Percentiles rank a stretch among this genome's conserved stretches.
phyloP scores from a whole-genome alignment of 345 rosid species.

The Erucastrum elatum region DNA sequence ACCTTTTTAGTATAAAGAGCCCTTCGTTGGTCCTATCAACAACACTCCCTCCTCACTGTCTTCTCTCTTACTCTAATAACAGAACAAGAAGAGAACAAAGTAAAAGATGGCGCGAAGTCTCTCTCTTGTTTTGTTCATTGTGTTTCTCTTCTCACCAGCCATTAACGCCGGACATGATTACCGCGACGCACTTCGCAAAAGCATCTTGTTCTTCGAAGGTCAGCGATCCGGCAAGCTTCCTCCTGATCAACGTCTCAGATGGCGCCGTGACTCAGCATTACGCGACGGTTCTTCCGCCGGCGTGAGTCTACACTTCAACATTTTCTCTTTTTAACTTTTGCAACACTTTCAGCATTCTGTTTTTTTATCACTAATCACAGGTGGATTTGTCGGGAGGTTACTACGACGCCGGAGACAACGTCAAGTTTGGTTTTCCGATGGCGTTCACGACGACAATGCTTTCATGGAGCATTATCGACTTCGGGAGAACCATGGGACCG shows the following conservation, averaged over 20 bases:
- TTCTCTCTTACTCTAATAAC: conserved; percentile 3
- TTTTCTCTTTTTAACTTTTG: neutral
- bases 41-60: neutral
- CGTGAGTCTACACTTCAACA: conserved; percentile 28
- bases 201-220: conserved; percentile 94
- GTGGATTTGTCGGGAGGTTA: conserved; percentile 88
- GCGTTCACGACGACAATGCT: conserved; percentile 90
- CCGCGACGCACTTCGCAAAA: conserved; percentile 73
- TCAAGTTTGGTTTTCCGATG: conserved; percentile 97
- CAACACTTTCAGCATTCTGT: neutral
- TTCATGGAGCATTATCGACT: conserved; percentile 92
- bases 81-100: neutral
- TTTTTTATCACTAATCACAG: conserved; percentile 33
- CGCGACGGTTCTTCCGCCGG: conserved; percentile 75
- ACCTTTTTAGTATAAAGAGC: conserved; percentile 54
- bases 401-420: conserved; percentile 96
- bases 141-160: conserved; percentile 37
- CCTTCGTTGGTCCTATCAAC: conserved; percentile 19
- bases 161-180: conserved; percentile 58
- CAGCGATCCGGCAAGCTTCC: conserved; percentile 92
- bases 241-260: conserved; percentile 63
- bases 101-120: conserved; percentile 70
- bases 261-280: conserved; percentile 92
- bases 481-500: conserved; percentile 79
- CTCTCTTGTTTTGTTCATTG: conserved; percentile 25